Evolutionary conservation across 2,329 filamentous ascomycete species (phyloP), one percentile per base, ranked within the genome.

Genomic region (Zasmidium citrigriseum): DNA sequence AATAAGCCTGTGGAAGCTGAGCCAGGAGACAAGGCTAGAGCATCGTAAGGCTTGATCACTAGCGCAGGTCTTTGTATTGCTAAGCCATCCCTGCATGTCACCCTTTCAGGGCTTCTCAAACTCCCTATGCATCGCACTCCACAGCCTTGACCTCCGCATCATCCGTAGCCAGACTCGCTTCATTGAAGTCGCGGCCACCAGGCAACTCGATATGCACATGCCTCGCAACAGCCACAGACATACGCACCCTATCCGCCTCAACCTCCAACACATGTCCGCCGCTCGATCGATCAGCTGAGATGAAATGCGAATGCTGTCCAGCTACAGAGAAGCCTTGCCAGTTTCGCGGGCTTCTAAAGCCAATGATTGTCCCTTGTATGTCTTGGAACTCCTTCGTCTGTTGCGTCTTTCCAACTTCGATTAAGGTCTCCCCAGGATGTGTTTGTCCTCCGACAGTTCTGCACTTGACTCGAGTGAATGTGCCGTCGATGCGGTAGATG

Each of bases 261-360:
- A 77, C 52, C 54, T 77, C 75, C 46, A 78, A 58, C 10, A 78
- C 72, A 70, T 78, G 77, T 0, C 77, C 78, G 1, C 76, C 77
- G 11, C 67, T 64, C 3, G 55, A 71, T 22, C 71, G 62, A 41
- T 75, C 73, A 22, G 68, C 64, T 5, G 70, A 67, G 49, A 78
- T 67, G 55, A 77, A 78, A 65, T 78, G 76, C 55, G 77, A 56
- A 66, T 78, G 76, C 57, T 77, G 72, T 4, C 76, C 76, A 2
- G 73, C 73, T 2, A 78, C 73, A 14, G 72, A 73, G 55, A 77
- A 75, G 1, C 76, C 75, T 52, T 75, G 73, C 70, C 73, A 75
- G 49, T 73, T 75, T n/a, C 14, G n/a, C 1, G 76, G 76, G 22
- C 75, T 73, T 46, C 75, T 66, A 56, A 80, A 77, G 1, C 77